phyloP scores from a whole-genome alignment of 176 grass and related monocot genomes.

The Thinopyrum elongatum region DNA sequence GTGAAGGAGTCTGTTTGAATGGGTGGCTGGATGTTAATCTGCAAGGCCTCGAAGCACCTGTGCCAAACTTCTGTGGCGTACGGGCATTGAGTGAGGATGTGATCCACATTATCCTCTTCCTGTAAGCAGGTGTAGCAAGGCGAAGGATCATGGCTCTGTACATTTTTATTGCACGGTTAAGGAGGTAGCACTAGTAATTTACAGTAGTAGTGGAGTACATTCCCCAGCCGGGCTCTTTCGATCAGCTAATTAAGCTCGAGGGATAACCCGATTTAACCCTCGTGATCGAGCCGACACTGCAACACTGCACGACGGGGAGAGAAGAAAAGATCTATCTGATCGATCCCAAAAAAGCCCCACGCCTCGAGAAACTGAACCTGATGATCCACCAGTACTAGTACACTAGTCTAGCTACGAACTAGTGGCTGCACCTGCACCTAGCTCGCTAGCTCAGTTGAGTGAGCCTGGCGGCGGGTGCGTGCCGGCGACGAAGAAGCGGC shows the following conservation, averaged over 20 bases:
- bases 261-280: background rate
- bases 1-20: too few relatives aligned
- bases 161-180: background rate
- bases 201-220: background rate
- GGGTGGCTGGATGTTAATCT: too few relatives aligned
- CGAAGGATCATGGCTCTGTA: background rate
- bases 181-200: background rate
- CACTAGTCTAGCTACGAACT: background rate
- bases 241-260: background rate
- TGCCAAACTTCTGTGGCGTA: too few relatives aligned
- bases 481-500: constrained; percentile 89
- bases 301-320: background rate
- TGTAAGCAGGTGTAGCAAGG: too few relatives aligned
- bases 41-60: too few relatives aligned
- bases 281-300: background rate
- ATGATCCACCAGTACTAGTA: background rate
- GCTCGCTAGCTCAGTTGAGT: constrained; percentile 3
- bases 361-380: constrained; percentile 13
- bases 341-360: background rate
- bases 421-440: background rate
- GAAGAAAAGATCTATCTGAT: background rate
- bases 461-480: constrained; percentile 48
- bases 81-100: too few relatives aligned
- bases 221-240: background rate
- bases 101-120: too few relatives aligned